These are phyloP conservation scores for Rhodotorula paludigena DNA, from an alignment of 768 basidiomycete genomes.

Conservation along the genomic window DNA sequence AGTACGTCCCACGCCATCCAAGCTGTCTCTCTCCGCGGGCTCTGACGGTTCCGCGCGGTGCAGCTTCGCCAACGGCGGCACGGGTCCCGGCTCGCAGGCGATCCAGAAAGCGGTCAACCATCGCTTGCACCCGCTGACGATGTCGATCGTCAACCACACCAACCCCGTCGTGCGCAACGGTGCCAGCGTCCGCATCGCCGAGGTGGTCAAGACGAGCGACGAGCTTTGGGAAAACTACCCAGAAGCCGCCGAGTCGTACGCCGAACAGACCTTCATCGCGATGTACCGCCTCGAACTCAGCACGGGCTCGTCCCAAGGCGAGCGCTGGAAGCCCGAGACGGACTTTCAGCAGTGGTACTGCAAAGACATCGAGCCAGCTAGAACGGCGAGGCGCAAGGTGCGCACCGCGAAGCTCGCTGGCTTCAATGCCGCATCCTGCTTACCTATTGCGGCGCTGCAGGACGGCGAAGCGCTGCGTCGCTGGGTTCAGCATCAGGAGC, in stretches of 20 bases:
- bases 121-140: not conserved
- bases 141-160: not conserved
- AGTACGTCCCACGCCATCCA: not conserved
- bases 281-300: not conserved
- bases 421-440: not conserved
- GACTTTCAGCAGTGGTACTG: not conserved
- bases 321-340: not conserved
- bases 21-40: too few species aligned
- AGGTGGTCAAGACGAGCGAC: too few species aligned
- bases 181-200: not conserved
- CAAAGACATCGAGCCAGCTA: not conserved
- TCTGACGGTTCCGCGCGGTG: not conserved
- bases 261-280: not conserved
- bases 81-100: not conserved
- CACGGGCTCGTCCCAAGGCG: not conserved
- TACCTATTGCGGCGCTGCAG: not conserved
- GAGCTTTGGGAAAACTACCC: not conserved
- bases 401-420: too few species aligned
- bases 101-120: not conserved
- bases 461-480: not conserved
- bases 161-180: not conserved
- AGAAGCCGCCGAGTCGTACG: not conserved
- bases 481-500: not conserved
- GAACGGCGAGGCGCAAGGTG: not conserved
- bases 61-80: not conserved